These are phyloP conservation scores for Paracoccidioides brasiliensis DNA, from an alignment of 2,329 filamentous ascomycete species.

Conservation along the genomic window DNA sequence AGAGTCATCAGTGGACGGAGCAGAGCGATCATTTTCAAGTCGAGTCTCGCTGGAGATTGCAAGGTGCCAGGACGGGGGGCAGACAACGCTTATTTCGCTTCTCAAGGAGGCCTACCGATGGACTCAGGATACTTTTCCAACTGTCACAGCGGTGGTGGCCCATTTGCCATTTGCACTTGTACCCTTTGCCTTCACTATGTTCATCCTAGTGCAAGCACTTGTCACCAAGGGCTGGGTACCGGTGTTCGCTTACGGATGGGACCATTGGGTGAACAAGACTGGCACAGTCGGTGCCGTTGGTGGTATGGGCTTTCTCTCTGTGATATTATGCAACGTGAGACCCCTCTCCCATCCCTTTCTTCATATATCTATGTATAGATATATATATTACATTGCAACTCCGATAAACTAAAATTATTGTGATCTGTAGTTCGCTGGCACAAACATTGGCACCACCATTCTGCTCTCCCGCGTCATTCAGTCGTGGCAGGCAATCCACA, in stretches of 20 bases:
- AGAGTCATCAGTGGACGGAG: slow-evolving; percentile 7
- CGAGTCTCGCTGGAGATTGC: slow-evolving; percentile 2
- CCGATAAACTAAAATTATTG: background rate
- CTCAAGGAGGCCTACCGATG: slow-evolving; percentile 38
- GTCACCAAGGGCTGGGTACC: slow-evolving; percentile 63
- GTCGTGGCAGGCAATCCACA: slow-evolving; percentile 51
- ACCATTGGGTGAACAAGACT: slow-evolving; percentile 57
- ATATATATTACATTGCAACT: slow-evolving; percentile 7
- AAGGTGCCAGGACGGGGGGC: slow-evolving; percentile 10
- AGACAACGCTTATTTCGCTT: slow-evolving; percentile 42
- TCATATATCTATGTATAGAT: background rate
- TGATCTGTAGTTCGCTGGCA: slow-evolving; percentile 53
- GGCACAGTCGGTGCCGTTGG: slow-evolving; percentile 55
- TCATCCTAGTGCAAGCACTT: slow-evolving; percentile 57
- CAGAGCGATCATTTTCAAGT: slow-evolving; percentile 8
- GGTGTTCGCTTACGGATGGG: slow-evolving; percentile 61
- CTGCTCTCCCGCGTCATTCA: slow-evolving; percentile 59
- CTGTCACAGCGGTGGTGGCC: slow-evolving; percentile 48
- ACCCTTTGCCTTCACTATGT: slow-evolving; percentile 62
- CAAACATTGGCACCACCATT: slow-evolving; percentile 65
- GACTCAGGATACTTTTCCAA: slow-evolving; percentile 58
- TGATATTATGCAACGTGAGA: slow-evolving; percentile 59
- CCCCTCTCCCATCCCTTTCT: background rate
- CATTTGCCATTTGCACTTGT: slow-evolving; percentile 56
- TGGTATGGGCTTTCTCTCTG: slow-evolving; percentile 60